Evolutionary conservation across 441 rosid species (phyloP).

Genomic region (Daphne laureola): DNA sequence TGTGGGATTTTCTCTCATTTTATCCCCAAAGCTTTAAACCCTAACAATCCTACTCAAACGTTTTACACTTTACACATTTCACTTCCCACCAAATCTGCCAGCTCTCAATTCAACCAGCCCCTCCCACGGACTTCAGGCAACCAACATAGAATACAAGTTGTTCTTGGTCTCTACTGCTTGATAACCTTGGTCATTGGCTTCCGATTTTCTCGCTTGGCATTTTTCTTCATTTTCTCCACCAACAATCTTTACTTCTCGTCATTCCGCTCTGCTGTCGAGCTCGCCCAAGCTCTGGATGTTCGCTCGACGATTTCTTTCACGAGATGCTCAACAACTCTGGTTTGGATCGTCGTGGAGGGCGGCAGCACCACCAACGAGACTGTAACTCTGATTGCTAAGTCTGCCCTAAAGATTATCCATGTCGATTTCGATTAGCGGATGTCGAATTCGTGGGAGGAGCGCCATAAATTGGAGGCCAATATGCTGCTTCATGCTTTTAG

Average conservation of each 20-base stretch:
- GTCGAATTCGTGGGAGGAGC: slow-evolving; percentile 76
- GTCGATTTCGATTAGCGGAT: slow-evolving; percentile 54
- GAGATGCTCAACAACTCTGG: slow-evolving; percentile 35
- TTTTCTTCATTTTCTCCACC: slow-evolving; percentile 73
- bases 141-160: no score
- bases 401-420: slow-evolving; percentile 58
- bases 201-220: slow-evolving; percentile 85
- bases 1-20: no score
- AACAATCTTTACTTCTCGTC: slow-evolving; percentile 49
- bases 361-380: slow-evolving; percentile 86
- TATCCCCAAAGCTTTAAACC: no score
- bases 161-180: slow-evolving; percentile 79
- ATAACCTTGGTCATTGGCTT: slow-evolving; percentile 84
- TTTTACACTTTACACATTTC: no score
- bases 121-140: no score
- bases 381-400: slow-evolving; percentile 47
- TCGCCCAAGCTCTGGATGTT: slow-evolving; percentile 21
- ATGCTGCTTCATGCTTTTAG: slow-evolving; percentile 87
- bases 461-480: slow-evolving; percentile 59
- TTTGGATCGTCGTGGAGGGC: slow-evolving; percentile 97
- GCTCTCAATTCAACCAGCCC: no score
- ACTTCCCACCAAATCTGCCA: no score
- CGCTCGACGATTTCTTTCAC: slow-evolving; percentile 12
- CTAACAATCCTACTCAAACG: no score
- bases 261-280: slow-evolving; percentile 38